phyloP scores from a whole-genome alignment of 176 grass and related monocot species.

The Chrysopogon serrulatus region DNA sequence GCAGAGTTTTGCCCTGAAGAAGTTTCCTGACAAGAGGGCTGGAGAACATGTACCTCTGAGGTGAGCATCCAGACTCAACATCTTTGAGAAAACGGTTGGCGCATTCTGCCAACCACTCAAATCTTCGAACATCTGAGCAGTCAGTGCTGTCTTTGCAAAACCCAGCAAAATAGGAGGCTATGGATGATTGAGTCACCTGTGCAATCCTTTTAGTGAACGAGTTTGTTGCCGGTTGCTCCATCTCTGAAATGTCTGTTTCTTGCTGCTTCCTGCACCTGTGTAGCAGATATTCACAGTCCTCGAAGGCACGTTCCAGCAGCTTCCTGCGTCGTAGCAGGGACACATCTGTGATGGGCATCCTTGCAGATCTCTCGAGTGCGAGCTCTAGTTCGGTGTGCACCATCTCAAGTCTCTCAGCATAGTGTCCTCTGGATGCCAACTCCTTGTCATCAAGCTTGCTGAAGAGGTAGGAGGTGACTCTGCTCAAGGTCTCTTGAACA shows the following conservation, averaged over 20 bases:
- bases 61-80: neutral
- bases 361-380: neutral
- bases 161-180: neutral
- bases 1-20: conserved; percentile 1
- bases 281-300: neutral
- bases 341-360: neutral
- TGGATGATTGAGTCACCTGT: neutral
- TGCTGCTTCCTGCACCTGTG: neutral
- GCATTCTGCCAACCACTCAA: neutral
- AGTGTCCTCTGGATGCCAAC: neutral
- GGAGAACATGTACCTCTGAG: neutral
- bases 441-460: neutral
- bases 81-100: neutral
- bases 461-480: neutral
- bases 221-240: neutral
- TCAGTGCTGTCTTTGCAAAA: neutral
- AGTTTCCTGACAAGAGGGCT: neutral
- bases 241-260: neutral
- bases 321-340: neutral
- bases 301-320: neutral
- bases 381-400: neutral
- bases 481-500: too few relatives aligned
- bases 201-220: neutral
- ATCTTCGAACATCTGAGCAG: neutral
- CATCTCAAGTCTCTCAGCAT: neutral